A percentile compares a stretch with the other conserved stretches of the same genome.
Evolutionary conservation across 2,329 filamentous ascomycete genomes (phyloP).

Genomic region (Aspergillus sp.): DNA sequence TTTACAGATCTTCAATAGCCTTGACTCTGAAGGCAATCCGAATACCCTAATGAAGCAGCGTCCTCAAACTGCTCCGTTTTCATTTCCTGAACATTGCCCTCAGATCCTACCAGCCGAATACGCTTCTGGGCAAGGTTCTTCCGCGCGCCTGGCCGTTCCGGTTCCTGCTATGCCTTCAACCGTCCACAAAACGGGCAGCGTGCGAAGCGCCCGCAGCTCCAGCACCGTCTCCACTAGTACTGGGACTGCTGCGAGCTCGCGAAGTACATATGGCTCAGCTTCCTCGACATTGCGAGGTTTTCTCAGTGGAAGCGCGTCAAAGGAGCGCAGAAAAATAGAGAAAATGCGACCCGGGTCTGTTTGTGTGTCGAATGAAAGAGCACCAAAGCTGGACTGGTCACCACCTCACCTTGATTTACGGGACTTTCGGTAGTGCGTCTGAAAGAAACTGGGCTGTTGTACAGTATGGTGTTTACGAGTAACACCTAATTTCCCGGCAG

Average conservation of each 20-base stretch:
- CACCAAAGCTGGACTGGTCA: slow-evolving; percentile 33
- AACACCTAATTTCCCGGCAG: not conserved
- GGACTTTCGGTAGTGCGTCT: slow-evolving; percentile 17
- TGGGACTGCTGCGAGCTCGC: slow-evolving; percentile 24
- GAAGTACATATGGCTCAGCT: slow-evolving; percentile 29
- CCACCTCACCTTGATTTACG: slow-evolving; percentile 32
- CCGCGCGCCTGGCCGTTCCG: slow-evolving; percentile 24
- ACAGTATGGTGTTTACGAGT: not conserved
- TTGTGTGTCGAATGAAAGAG: slow-evolving; percentile 25
- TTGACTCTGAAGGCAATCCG: slow-evolving; percentile 12
- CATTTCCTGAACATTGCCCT: slow-evolving; percentile 9
- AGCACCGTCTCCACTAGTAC: slow-evolving; percentile 31
- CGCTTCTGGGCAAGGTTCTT: slow-evolving; percentile 12
- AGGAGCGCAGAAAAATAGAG: slow-evolving; percentile 24
- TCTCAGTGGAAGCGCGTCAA: slow-evolving; percentile 23
- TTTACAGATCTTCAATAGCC: slow-evolving; percentile 14
- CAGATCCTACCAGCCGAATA: slow-evolving; percentile 19
- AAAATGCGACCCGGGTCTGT: slow-evolving; percentile 20
- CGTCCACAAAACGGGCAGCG: slow-evolving; percentile 25
- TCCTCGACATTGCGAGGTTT: slow-evolving; percentile 34
- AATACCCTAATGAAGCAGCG: slow-evolving; percentile 15
- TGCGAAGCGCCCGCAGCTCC: slow-evolving; percentile 33
- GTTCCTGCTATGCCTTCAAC: slow-evolving; percentile 25
- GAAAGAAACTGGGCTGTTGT: not conserved
- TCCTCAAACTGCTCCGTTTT: slow-evolving; percentile 22